Evolutionary conservation across 2,329 filamentous ascomycete genomes (phyloP).

Genomic region (Whalleya microplaca): DNA sequence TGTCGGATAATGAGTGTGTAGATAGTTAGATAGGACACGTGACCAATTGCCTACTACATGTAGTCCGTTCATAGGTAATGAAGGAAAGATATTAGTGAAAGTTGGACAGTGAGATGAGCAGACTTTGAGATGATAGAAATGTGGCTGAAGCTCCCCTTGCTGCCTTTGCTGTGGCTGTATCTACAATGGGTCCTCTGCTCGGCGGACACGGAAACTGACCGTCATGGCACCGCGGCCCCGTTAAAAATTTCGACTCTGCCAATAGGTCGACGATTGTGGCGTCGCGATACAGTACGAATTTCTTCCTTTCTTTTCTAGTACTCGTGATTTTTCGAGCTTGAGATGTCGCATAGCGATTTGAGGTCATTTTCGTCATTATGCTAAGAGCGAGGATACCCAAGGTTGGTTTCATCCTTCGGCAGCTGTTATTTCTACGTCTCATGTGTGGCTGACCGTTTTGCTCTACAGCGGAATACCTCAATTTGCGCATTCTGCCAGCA

Average conservation of each 20-base stretch:
- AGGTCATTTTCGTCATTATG: constrained; percentile 31
- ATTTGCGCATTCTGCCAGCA: constrained; percentile 37
- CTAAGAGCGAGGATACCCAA: constrained; percentile 35
- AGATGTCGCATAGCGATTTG: constrained; percentile 26
- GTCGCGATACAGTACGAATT: constrained; percentile 6
- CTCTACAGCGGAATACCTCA: constrained; percentile 32
- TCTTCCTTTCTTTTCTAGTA: constrained; percentile 1
- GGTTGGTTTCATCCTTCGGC: constrained; percentile 20
- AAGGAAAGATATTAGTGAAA: constrained; percentile 2
- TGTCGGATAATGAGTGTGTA: neutral
- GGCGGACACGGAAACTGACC: neutral
- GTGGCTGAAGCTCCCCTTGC: constrained; percentile 29
- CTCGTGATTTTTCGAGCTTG: constrained; percentile 11
- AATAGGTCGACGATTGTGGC: constrained; percentile 6
- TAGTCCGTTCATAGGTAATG: neutral
- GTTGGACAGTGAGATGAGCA: constrained; percentile 12
- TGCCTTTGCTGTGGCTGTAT: constrained; percentile 1
- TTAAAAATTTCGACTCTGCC: constrained; percentile 10
- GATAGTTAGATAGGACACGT: neutral
- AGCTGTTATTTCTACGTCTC: neutral
- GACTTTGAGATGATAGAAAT: neutral
- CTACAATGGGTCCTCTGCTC: neutral
- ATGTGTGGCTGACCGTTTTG: constrained; percentile 9
- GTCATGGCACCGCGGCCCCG: constrained; percentile 2
- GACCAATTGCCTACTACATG: neutral